Evolutionary conservation across 2,329 filamentous ascomycete genomes (phyloP), one percentile per base, ranked within the genome.

Genomic region (Ascocoryne sarcoides): DNA sequence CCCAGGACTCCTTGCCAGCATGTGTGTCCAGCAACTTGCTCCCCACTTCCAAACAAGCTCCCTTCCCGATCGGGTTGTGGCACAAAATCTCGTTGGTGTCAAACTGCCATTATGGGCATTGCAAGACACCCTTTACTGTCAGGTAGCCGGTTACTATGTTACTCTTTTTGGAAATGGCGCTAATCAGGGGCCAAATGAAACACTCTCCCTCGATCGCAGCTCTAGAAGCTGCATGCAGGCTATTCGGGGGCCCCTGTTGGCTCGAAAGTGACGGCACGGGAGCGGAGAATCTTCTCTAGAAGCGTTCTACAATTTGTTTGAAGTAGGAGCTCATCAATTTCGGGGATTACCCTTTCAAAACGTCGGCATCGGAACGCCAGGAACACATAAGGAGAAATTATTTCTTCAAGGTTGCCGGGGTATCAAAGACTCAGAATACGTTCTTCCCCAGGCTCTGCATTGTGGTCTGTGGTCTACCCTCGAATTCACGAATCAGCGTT

Each of bases 401-500:
- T 36, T 19, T 40, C 36, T 51, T 40, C 23, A 40, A 32, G 19
- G 21, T 41, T 43, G 32, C 30, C 19, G 32, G 31, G 23, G 20
- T 10, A 37, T 17, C 36, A 48, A 47, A 43, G 40, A 41, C 44
- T 42, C 40, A 46, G 20, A 41, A n/a, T 31, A 36, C 37, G 36
- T 44, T 46, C 41, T 33, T 34, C 33, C 33, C 18, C 19, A 36
- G 32, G 23, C 32, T 44, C 39, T 32, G 40, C 37, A 33, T 36
- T 44, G 34, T 39, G 44, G 45, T 65, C 60, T 60, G 56, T 58
- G 54, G 61, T 63, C 60, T 66, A 60, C 60, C 57, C 60, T 59
- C 55, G 59, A 55, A 44, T 48, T 50, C 44, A 49, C 48, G 49
- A 69, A 70, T 65, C 60, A 65, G 67, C 67, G 67, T 67, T 70